A percentile compares a stretch with the other conserved stretches of the same genome.
Evolutionary conservation across 1,139 yeast genomes (phyloP).

Genomic region (Suhomyces panamericanus): DNA sequence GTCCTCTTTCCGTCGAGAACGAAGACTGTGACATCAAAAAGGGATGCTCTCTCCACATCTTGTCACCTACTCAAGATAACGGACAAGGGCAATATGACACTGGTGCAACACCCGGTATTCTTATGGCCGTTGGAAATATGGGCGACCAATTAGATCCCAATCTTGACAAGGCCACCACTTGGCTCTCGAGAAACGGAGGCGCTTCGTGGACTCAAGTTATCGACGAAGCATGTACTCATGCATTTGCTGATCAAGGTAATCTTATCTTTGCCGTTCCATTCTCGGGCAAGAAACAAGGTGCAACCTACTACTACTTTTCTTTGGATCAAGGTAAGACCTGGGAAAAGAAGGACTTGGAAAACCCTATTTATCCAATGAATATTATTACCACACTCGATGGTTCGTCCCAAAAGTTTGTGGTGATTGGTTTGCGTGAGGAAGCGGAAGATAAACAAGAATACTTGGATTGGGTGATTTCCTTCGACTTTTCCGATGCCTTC

Average conservation of each 20-base stretch:
- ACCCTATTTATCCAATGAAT: conserved; percentile 42
- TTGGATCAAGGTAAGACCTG: conserved; percentile 75
- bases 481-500: conserved; percentile 66
- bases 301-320: conserved; percentile 53
- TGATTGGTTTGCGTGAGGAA: conserved; percentile 47
- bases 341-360: conserved; percentile 53
- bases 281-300: conserved; percentile 20
- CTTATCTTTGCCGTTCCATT: conserved; percentile 62
- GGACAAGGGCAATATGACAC: conserved; percentile 60
- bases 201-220: conserved; percentile 61
- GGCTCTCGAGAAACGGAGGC: conserved; percentile 79
- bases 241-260: conserved; percentile 83
- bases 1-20: conserved; percentile 43
- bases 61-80: conserved; percentile 49
- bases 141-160: conserved; percentile 37
- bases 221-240: conserved; percentile 55
- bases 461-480: conserved; percentile 36
- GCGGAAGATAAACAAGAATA: conserved; percentile 13
- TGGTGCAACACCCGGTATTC: conserved; percentile 72
- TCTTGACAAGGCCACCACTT: conserved; percentile 44
- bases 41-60: conserved; percentile 58
- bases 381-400: conserved; percentile 73
- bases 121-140: conserved; percentile 59
- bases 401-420: conserved; percentile 58
- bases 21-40: conserved; percentile 49